Base-by-base conservation (phyloP, 352 stramenopile species). In the Globisporangium orthogonon region DNA sequence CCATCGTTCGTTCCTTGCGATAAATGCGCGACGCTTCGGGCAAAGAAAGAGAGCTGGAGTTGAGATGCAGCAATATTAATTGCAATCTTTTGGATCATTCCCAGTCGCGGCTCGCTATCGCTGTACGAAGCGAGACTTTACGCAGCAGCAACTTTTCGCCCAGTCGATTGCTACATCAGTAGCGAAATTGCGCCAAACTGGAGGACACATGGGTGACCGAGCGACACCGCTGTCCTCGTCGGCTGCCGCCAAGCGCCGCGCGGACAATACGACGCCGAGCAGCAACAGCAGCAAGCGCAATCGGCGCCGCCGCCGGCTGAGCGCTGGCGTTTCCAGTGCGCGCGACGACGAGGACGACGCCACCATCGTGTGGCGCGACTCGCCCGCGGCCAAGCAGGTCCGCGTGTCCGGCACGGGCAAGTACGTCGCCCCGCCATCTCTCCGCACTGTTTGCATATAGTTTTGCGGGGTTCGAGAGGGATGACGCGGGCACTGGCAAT, bases 281-380 rank as follows among this genome's bases (percentile, higher is more conserved):
- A 60, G 61, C 41, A 48, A 54, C 39, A 45, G 31, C 6, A 66
- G 48, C n/a, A 61, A 63, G 41, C 44, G 56, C 39, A 41, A 29
- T 13, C 28, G 53, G 6, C 47, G 39, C 4, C 47, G 56, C 35
- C 50, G 56, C 7, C 23, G 44, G 0, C 37, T 54, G 29, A 43
- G 51, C 13, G 13, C 45, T 23, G 31, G 30, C 5, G 18, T 47
- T 23, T 46, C 44, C 1, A 29, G 65, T 47, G 11, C 51, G 53
- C 23, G 55, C 50, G 41, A 44, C 10, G 50, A 53, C 33, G 39
- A 61, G 33, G 15, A 50, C 23, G 69, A 81, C 52, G 68, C 64
- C 35, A 74, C 70, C 49, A 81, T 94, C 59, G 76, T 94, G 50
- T 94, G 83, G 83, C 85, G 83, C 46, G 83, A 94, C 57, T 91